These are phyloP conservation scores for Hymenoscyphus linearis DNA, from an alignment of 2,329 filamentous ascomycete species.

Conservation along the genomic window DNA sequence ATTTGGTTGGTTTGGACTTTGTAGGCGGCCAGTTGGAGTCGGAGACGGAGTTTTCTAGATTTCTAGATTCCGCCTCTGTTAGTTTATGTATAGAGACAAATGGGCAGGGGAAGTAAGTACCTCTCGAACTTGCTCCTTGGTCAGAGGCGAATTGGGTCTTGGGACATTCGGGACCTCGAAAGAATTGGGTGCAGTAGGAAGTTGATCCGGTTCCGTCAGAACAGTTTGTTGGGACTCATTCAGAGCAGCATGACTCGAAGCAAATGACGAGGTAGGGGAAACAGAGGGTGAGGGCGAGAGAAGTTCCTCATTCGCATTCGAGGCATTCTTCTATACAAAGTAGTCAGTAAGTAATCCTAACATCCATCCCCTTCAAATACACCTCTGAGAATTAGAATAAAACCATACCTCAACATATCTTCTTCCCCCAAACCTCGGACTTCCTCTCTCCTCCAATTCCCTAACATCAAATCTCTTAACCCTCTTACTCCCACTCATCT, in stretches of 20 bases:
- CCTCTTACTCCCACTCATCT: background rate
- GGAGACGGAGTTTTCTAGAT: conserved; percentile 60
- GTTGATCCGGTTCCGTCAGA: conserved; percentile 21
- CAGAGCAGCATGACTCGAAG: conserved; percentile 13
- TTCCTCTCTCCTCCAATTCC: background rate
- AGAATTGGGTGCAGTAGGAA: background rate
- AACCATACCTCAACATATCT: background rate
- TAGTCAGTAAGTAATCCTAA: background rate
- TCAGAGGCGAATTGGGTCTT: background rate
- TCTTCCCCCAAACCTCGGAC: background rate
- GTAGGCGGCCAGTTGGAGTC: conserved; percentile 68
- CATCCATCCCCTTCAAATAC: background rate
- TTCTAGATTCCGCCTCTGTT: conserved; percentile 37
- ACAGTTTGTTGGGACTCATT: conserved; percentile 25
- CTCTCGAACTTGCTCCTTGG: conserved; percentile 15
- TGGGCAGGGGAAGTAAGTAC: conserved; percentile 10
- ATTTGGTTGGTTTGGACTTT: conserved; percentile 71
- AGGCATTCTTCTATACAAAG: background rate
- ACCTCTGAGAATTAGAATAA: background rate
- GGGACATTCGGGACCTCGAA: background rate
- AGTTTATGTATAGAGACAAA: background rate
- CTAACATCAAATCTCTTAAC: background rate
- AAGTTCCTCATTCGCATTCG: conserved; percentile 1
- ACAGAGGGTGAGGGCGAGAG: conserved; percentile 9
- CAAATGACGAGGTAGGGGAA: conserved; percentile 6